Conservation (phyloP, 345 rosid genomes). For the Citrus mangshanensis region DNA sequence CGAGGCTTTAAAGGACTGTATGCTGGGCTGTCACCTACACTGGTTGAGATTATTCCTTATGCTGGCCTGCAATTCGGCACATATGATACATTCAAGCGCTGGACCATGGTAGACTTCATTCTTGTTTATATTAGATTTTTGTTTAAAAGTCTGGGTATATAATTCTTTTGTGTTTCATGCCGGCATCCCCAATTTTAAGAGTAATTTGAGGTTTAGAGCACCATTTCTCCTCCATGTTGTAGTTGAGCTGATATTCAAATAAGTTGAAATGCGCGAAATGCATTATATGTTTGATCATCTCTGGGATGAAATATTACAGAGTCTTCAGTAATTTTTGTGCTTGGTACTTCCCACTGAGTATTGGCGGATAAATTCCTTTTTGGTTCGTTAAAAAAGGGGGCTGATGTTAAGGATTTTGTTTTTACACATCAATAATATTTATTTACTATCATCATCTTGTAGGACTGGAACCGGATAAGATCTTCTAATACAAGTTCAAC, state of each 20-base stretch:
- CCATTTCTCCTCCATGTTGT: not conserved
- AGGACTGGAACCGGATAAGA: conserved; percentile 67
- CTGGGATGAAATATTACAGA: not conserved
- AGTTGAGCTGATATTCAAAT: not conserved
- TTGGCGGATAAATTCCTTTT: not conserved
- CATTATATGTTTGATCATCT: not conserved
- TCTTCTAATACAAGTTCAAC: conserved; percentile 34
- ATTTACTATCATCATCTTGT: conserved; percentile 6
- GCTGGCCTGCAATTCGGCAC: conserved; percentile 99
- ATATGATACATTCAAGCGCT: conserved; percentile 87
- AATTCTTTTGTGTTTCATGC: not conserved
- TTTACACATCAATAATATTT: not conserved
- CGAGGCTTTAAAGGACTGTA: conserved; percentile 88
- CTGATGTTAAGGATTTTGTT: not conserved
- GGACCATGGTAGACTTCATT: conserved; percentile 62
- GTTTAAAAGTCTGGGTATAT: not conserved
- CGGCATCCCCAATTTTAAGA: not conserved
- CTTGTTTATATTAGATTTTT: conserved; percentile 1
- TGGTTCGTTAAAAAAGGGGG: not conserved
- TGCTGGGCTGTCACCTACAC: conserved; percentile 90
- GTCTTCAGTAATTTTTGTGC: not conserved
- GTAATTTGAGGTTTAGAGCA: not conserved
- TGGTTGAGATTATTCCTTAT: conserved; percentile 90
- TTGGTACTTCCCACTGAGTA: not conserved
- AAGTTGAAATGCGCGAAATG: not conserved